phyloP scores from a whole-genome alignment of 768 basidiomycete species.

The Leccinum sublutescens region DNA sequence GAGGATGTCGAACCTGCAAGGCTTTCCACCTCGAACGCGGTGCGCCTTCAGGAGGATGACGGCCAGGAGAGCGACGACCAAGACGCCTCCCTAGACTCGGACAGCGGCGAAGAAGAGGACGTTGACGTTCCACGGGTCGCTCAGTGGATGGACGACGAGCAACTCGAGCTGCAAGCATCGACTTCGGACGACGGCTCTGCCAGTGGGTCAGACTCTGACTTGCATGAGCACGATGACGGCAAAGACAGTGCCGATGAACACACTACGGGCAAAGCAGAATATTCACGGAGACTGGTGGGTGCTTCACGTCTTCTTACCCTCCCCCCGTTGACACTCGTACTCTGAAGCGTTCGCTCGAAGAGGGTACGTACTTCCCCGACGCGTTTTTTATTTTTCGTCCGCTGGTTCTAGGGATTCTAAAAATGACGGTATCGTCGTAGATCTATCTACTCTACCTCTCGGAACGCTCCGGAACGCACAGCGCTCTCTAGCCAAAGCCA shows the following conservation, averaged over 20 bases:
- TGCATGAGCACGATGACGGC: conserved; percentile 12
- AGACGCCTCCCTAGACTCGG: conserved; percentile 28
- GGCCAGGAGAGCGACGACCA: conserved; percentile 33
- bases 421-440: conserved; percentile 33
- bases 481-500: conserved; percentile 44
- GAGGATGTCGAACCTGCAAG: background rate
- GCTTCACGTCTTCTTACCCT: background rate
- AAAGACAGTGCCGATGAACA: background rate
- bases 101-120: background rate
- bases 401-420: background rate
- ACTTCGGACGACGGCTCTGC: conserved; percentile 1
- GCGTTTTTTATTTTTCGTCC: background rate
- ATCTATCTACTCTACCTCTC: conserved; percentile 59
- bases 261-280: conserved; percentile 1
- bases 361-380: conserved; percentile 17
- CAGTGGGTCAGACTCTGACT: conserved; percentile 15
- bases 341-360: conserved; percentile 29
- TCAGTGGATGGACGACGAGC: conserved; percentile 58
- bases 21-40: background rate
- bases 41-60: conserved; percentile 12
- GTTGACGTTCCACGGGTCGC: conserved; percentile 54
- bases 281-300: conserved; percentile 20
- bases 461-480: conserved; percentile 68
- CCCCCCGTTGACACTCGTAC: background rate
- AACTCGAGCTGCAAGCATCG: conserved; percentile 28